Evolutionary conservation across 2,329 filamentous ascomycete genomes (phyloP), one percentile per base, ranked within the genome.

Genomic region (Xylariaceae sp.): DNA sequence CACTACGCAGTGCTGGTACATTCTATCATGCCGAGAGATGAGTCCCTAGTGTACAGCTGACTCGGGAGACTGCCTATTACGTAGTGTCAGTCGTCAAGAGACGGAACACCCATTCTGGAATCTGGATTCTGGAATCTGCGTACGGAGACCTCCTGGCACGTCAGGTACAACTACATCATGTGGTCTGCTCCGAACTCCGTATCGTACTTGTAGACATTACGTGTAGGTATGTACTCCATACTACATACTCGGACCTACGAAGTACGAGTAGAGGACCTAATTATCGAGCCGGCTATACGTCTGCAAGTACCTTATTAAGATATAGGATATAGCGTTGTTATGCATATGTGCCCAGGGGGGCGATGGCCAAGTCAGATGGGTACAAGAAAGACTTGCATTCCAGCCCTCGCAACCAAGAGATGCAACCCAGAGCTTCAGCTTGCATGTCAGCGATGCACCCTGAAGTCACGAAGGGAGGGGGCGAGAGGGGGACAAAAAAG

Each of bases 401-500:
- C 35, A 51, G 18, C 52, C 49, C 52, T 60, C 62, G 45, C 56
- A 54, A 58, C 58, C 48, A 51, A 39, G 52, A 60, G 48, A 50
- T 30, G 23, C 23, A 30, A 30, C 23, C 23, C 23, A 30, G 23
- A 30, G 23, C 56, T 56, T 15, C 41, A 59, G 55, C 60, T 62
- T 62, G 62, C 62, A 64, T 64, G 57, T 64, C 62, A 63, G 61
- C 59, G 57, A 60, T 60, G 59, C 60, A 60, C 53, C 56, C 60
- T 52, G 45, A 35, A 53, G 47, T 58, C 57, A 58, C 57, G 41
- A 51, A 58, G 35, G 52, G 57, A 57, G 53, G 50, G 41, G 37
- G 11, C 37, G 23, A 30, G 23, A 30, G 11, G n/a, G 39, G 48
- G 53, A 8, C 3, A 3, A 7, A 41, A 41, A 41, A 60, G 17